Percentiles rank a stretch among this genome's conserved stretches.
Evolutionary conservation across 2,329 filamentous ascomycete genomes (phyloP).

Genomic region (Paraconiothyrium sp.): DNA sequence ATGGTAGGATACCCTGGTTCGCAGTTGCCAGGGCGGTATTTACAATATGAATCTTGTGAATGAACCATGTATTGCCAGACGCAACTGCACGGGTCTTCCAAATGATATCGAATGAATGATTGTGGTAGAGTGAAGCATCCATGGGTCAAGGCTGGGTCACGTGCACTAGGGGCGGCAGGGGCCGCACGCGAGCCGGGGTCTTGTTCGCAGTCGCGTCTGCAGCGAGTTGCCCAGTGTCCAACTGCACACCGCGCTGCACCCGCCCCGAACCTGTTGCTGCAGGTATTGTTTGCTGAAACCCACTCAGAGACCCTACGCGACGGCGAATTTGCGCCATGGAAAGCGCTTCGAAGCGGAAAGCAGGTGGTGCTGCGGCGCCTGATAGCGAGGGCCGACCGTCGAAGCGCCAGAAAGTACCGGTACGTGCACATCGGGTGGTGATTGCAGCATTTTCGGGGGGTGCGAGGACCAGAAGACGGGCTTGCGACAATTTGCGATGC

Average conservation of each 20-base stretch:
- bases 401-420: constrained; percentile 68
- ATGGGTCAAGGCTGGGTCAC: not conserved
- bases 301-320: constrained; percentile 44
- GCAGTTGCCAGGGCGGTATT: constrained; percentile 30
- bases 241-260: constrained; percentile 47
- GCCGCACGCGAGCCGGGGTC: not conserved
- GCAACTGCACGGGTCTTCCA: not conserved
- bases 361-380: constrained; percentile 57
- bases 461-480: constrained; percentile 26
- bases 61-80: not conserved
- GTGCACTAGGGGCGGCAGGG: not conserved
- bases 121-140: not conserved
- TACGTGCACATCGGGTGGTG: constrained; percentile 56
- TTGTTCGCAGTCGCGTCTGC: constrained; percentile 16
- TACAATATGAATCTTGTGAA: constrained; percentile 20
- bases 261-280: constrained; percentile 33
- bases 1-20: constrained; percentile 40
- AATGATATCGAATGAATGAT: not conserved
- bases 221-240: constrained; percentile 29
- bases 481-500: constrained; percentile 22
- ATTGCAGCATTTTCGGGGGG: constrained; percentile 34
- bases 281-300: constrained; percentile 21
- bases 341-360: constrained; percentile 65
- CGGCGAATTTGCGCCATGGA: constrained; percentile 49
- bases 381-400: constrained; percentile 63